Evolutionary conservation across 129 eudicot species (phyloP).

Genomic region (Saussurea involucrata): DNA sequence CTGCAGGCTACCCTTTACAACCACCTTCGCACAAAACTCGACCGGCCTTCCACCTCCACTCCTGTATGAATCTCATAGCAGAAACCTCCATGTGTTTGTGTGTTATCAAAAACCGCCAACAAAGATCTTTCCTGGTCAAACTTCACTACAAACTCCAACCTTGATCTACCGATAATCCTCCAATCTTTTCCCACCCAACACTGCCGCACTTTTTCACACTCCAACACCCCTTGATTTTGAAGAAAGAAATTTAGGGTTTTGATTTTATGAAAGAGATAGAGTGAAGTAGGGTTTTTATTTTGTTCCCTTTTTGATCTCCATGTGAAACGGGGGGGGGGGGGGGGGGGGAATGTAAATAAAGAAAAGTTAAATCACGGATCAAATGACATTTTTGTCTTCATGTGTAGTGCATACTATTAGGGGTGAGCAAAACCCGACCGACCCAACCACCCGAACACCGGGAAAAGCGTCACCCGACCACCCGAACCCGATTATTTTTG

Average conservation of each 20-base stretch:
- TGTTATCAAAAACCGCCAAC: background rate
- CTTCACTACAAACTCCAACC: too few species aligned
- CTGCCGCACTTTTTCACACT: constrained; percentile 43
- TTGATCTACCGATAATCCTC: constrained; percentile 57
- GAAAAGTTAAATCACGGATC: background rate
- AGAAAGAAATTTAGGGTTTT: background rate
- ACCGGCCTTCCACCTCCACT: background rate
- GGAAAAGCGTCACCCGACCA: too few species aligned
- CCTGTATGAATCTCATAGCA: background rate
- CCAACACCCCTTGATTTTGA: constrained; percentile 50
- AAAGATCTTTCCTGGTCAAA: background rate
- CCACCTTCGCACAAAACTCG: background rate
- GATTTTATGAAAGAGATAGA: background rate
- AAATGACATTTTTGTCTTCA: background rate
- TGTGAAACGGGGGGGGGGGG: too few species aligned
- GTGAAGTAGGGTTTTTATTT: background rate
- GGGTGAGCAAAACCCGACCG: too few species aligned
- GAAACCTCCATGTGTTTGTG: background rate
- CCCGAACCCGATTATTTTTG: too few species aligned
- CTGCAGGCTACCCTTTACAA: background rate
- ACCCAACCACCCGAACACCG: too few species aligned
- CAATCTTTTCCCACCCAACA: constrained; percentile 66
- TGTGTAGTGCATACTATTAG: background rate
- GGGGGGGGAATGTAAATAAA: too few species aligned
- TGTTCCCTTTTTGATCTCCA: background rate